Conservation (phyloP, 164 flowering plant species). For the Magnolia officinalis region DNA sequence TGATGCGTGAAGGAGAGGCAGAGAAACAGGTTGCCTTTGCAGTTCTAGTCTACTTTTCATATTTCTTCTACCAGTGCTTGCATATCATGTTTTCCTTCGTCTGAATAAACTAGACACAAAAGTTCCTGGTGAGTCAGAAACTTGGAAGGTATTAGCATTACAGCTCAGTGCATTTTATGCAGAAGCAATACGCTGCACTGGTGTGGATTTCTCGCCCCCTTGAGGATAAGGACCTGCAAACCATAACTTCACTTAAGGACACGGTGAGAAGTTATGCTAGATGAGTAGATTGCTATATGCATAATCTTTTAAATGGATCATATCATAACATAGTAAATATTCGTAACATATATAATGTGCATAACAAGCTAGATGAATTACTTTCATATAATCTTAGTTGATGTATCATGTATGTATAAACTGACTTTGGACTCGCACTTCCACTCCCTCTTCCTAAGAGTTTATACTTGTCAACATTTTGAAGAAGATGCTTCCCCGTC, state of each 20-base stretch:
- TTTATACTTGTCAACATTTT: not conserved
- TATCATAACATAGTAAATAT: no score
- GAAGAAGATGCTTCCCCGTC: not conserved
- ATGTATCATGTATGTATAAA: no score
- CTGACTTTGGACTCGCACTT: no score
- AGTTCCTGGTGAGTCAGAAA: not conserved
- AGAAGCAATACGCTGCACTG: slow-evolving; percentile 95
- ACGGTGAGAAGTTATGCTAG: slow-evolving; percentile 40
- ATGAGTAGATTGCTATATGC: not conserved
- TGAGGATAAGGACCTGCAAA: slow-evolving; percentile 54
- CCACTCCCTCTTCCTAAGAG: not conserved
- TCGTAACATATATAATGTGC: no score
- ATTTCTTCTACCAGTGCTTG: not conserved
- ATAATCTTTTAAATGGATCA: not conserved
- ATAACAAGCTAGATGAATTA: no score
- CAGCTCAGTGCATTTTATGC: slow-evolving; percentile 23
- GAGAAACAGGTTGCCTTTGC: slow-evolving; percentile 75
- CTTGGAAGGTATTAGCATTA: not conserved
- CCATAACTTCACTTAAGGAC: slow-evolving; percentile 60
- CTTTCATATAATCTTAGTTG: no score
- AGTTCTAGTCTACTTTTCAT: not conserved
- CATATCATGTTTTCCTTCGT: not conserved
- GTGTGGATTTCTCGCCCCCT: slow-evolving; percentile 93
- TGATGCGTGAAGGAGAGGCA: slow-evolving; percentile 98
- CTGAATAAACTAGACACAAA: not conserved